Conservation (phyloP, 805 yeast genomes). For the Yamadazyma sp. region DNA sequence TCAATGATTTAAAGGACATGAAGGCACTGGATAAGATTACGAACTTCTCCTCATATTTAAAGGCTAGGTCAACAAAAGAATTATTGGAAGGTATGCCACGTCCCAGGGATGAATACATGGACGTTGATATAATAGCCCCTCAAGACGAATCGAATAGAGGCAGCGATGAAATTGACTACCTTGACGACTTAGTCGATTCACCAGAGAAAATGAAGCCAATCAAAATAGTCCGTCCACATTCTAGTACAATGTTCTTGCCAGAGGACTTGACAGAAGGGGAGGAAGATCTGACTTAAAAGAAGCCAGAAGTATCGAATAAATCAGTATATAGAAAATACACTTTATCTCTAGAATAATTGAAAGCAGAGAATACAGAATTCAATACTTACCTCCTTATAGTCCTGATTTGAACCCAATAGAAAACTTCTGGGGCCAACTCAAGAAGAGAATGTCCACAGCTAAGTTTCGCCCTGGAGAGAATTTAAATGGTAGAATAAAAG, state of each 20-base stretch:
- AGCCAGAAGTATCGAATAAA: neutral
- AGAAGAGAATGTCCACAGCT: conserved; percentile 1
- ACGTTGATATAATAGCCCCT: neutral
- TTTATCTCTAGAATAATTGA: conserved; percentile 12
- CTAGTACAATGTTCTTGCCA: neutral
- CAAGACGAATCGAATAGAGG: neutral
- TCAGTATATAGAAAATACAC: conserved; percentile 7
- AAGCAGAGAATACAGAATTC: conserved; percentile 10
- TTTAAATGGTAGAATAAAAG: neutral
- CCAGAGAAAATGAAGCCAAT: neutral
- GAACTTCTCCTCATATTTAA: neutral
- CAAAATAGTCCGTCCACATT: neutral
- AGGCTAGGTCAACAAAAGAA: neutral
- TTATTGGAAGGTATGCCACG: neutral
- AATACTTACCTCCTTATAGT: conserved; percentile 15
- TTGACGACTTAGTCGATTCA: neutral
- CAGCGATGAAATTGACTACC: too few relatives aligned
- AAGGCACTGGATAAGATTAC: neutral
- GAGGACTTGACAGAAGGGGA: neutral
- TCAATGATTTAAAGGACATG: neutral
- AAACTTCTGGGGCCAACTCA: conserved; percentile 6
- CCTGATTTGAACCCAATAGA: conserved; percentile 11
- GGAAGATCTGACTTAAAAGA: neutral
- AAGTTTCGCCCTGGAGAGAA: conserved; percentile 1
- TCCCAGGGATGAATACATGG: neutral